Conservation (phyloP, 345 rosid species). For the Streptanthus diversifolius region DNA sequence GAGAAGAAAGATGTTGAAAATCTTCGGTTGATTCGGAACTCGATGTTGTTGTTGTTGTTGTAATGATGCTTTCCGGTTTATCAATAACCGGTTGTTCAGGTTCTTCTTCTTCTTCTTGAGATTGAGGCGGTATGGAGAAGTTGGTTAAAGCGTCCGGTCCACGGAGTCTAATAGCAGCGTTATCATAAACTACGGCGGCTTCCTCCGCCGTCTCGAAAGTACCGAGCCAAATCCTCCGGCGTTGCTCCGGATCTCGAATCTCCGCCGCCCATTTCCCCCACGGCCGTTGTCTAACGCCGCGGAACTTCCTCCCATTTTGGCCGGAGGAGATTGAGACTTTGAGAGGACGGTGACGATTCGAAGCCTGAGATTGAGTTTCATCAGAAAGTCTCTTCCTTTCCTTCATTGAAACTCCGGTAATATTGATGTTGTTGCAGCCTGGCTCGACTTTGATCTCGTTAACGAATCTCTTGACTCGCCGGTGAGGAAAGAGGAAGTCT, state of each 20-base stretch:
- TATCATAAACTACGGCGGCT: constrained; percentile 91
- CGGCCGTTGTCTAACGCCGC: constrained; percentile 90
- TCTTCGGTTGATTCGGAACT: constrained; percentile 71
- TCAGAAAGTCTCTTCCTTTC: constrained; percentile 37
- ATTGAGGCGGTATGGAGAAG: constrained; percentile 48
- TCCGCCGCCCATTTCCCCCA: constrained; percentile 99
- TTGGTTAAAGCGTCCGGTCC: constrained; percentile 88
- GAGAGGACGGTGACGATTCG: constrained; percentile 22
- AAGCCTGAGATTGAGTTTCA: constrained; percentile 10
- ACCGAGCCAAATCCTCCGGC: constrained; percentile 84
- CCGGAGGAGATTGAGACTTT: constrained; percentile 22
- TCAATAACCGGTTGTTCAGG: constrained; percentile 25
- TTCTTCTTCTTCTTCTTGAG: constrained; percentile 20
- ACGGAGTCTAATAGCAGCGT: constrained; percentile 82
- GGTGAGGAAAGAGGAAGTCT: constrained; percentile 39
- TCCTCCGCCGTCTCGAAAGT: constrained; percentile 91
- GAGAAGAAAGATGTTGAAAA: constrained; percentile 55
- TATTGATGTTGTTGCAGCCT: constrained; percentile 14
- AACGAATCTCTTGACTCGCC: constrained; percentile 62
- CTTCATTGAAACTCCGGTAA: not conserved
- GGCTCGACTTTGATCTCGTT: constrained; percentile 69
- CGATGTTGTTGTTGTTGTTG: constrained; percentile 19
- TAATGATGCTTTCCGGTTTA: constrained; percentile 28
- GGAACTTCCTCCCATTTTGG: constrained; percentile 54
- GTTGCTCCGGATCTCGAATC: constrained; percentile 91